These are phyloP conservation scores for Rhizomucor miehei DNA, from an alignment of 371 early-diverging fungal species.

Conservation along the genomic window DNA sequence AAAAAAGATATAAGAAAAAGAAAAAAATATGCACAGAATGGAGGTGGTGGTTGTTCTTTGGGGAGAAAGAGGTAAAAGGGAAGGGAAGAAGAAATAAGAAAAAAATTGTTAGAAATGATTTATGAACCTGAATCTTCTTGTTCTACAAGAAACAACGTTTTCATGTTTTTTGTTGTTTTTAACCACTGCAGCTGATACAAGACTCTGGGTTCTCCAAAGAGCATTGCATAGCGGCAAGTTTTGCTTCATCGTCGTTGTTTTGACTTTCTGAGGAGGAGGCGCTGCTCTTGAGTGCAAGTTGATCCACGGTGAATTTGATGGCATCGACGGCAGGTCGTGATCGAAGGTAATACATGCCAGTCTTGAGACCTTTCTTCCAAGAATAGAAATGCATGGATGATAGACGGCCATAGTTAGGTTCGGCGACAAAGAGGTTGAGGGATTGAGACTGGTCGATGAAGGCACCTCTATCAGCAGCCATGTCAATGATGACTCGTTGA, in stretches of 20 bases:
- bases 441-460: conserved; percentile 98
- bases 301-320: conserved; percentile 75
- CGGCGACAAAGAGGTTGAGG: conserved; percentile 94
- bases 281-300: conserved; percentile 36
- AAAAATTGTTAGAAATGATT: no score
- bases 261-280: conserved; percentile 16
- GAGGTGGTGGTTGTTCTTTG: neutral
- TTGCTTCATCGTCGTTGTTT: conserved; percentile 48
- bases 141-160: no score
- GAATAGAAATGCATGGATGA: conserved; percentile 99
- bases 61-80: conserved; percentile 1
- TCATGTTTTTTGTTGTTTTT: conserved; percentile 13
- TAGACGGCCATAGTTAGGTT: conserved; percentile 90
- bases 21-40: conserved; percentile 3
- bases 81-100: neutral
- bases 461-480: conserved; percentile 92
- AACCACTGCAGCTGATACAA: conserved; percentile 88
- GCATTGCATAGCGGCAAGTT: conserved; percentile 58
- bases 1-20: neutral
- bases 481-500: conserved; percentile 78
- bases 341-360: conserved; percentile 99
- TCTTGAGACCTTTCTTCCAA: conserved; percentile 98
- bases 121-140: no score
- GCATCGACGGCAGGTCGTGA: conserved; percentile 97
- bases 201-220: conserved; percentile 90